These are phyloP conservation scores for Andrographis paniculata DNA, from an alignment of 305 asterid species.

Conservation along the genomic window DNA sequence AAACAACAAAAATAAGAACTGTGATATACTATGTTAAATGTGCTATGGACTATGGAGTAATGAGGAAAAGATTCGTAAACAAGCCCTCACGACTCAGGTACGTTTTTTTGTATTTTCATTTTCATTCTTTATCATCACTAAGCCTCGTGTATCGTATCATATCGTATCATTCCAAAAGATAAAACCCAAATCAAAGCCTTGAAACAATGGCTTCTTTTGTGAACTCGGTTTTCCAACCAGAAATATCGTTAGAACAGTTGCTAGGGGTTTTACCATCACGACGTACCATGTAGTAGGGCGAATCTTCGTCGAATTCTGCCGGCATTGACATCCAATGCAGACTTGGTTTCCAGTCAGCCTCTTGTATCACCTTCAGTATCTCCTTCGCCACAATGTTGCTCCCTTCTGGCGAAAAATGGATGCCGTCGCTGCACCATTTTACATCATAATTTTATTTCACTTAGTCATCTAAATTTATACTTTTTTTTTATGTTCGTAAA, in stretches of 20 bases:
- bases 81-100: no score
- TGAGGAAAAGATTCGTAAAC: no score
- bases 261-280: conserved; percentile 28
- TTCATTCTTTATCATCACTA: no score
- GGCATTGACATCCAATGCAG: conserved; percentile 59
- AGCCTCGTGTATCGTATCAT: no score
- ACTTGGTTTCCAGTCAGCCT: conserved; percentile 78
- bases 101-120: no score
- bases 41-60: no score
- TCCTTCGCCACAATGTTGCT: conserved; percentile 64
- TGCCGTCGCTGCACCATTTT: conserved; percentile 82
- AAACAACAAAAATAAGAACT: no score
- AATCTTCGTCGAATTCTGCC: conserved; percentile 47
- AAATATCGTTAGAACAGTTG: conserved; percentile 25
- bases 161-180: no score
- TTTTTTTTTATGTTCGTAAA: no score
- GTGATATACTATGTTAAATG: no score
- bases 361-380: conserved; percentile 57
- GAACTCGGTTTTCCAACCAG: conserved; percentile 29
- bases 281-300: conserved; percentile 36
- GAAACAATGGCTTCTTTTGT: conserved; percentile 19
- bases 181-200: conserved; percentile 20
- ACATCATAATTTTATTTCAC: no score
- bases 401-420: conserved; percentile 66
- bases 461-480: no score